Conservation (phyloP, 176 grass and related monocot species). For the Otatea glauca region DNA sequence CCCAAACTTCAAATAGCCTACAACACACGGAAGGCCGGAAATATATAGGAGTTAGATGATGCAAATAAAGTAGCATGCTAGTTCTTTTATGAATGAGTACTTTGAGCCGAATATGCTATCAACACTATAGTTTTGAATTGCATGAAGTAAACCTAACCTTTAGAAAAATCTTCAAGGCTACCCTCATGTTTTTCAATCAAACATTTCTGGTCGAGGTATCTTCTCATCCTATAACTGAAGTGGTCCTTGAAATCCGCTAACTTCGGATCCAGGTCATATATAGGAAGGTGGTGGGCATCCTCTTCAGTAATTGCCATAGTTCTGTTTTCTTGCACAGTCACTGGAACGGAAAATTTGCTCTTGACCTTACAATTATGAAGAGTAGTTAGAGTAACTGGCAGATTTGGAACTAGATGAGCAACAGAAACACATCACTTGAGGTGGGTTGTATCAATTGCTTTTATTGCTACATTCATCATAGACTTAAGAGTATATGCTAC, state of each 20-base stretch:
- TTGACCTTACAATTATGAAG: slow-evolving; percentile 52
- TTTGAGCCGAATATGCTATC: not conserved
- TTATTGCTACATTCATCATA: not conserved
- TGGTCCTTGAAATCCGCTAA: slow-evolving; percentile 74
- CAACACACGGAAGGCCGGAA: slow-evolving; percentile 18
- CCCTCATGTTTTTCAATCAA: slow-evolving; percentile 75
- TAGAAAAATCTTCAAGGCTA: slow-evolving; percentile 73
- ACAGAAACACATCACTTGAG: not conserved
- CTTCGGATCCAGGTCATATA: slow-evolving; percentile 69
- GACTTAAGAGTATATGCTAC: too few relatives aligned
- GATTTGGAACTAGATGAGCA: not conserved
- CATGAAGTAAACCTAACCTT: slow-evolving; percentile 54
- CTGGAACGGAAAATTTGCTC: slow-evolving; percentile 55
- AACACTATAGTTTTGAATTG: slow-evolving; percentile 1
- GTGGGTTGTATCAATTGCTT: too few relatives aligned
- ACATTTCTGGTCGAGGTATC: slow-evolving; percentile 63
- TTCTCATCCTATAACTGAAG: slow-evolving; percentile 73
- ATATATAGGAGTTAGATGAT: slow-evolving; percentile 1
- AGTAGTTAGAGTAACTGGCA: not conserved
- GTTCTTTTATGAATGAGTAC: not conserved
- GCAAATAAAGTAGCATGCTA: not conserved
- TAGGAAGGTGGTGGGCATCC: slow-evolving; percentile 48
- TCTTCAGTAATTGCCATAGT: slow-evolving; percentile 46
- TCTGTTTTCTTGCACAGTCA: slow-evolving; percentile 39
- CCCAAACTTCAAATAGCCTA: slow-evolving; percentile 97